These are phyloP conservation scores for Aspergillus ochraceoroseus DNA, from an alignment of 2,329 filamentous ascomycete genomes.

Conservation along the genomic window DNA sequence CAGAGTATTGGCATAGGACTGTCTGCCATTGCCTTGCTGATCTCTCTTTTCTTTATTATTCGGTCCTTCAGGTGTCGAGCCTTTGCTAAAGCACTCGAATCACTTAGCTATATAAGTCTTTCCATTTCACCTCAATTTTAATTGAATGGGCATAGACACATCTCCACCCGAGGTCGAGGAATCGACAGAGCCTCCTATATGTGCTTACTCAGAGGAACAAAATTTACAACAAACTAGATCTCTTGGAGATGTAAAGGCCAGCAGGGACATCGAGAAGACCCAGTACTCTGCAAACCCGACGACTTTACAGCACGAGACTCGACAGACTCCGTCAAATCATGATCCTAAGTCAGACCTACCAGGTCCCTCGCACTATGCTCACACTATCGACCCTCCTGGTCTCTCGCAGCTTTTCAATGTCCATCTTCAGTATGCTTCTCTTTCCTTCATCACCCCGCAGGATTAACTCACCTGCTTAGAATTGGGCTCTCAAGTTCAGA, in stretches of 20 bases:
- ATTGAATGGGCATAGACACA: conserved; percentile 42
- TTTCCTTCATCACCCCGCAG: background rate
- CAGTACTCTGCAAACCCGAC: conserved; percentile 4
- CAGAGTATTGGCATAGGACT: background rate
- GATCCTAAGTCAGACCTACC: background rate
- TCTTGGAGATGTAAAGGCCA: conserved; percentile 19
- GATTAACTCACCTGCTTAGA: conserved; percentile 16
- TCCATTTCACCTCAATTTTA: conserved; percentile 11
- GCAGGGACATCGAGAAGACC: conserved; percentile 19
- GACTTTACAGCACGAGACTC: conserved; percentile 1
- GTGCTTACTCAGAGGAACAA: conserved; percentile 30
- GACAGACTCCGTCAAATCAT: conserved; percentile 8
- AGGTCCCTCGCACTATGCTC: conserved; percentile 22
- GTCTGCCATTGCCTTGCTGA: conserved; percentile 1
- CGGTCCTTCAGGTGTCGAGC: background rate
- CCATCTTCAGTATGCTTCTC: conserved; percentile 23
- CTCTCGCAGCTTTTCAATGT: conserved; percentile 23
- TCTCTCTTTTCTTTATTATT: background rate
- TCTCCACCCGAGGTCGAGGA: conserved; percentile 39
- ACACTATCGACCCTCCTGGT: conserved; percentile 22
- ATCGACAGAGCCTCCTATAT: conserved; percentile 41
- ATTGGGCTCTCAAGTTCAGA: conserved; percentile 61
- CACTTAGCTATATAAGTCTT: conserved; percentile 1
- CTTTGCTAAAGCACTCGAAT: background rate
- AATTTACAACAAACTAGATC: conserved; percentile 20